Conservation (phyloP, 805 yeast species). For the Candida sanyiensis region DNA sequence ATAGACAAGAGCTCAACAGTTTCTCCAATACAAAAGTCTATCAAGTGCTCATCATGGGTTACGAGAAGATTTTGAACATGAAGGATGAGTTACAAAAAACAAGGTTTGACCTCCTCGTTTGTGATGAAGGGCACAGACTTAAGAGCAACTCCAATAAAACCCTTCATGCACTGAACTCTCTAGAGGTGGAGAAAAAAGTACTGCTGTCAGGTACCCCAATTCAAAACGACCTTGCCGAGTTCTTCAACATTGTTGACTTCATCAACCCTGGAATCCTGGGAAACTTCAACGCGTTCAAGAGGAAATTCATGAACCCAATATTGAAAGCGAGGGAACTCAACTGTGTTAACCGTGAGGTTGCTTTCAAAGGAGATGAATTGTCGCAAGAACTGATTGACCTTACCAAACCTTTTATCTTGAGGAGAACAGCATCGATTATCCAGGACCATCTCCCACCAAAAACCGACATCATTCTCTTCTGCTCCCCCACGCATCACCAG, state of each 20-base stretch:
- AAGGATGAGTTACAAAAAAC: constrained; percentile 39
- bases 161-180: constrained; percentile 48
- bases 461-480: constrained; percentile 71
- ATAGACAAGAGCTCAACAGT: constrained; percentile 28
- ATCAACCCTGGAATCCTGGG: constrained; percentile 83
- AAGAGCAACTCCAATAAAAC: constrained; percentile 72
- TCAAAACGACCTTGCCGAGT: constrained; percentile 85
- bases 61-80: constrained; percentile 67
- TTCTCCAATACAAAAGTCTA: constrained; percentile 59
- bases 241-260: constrained; percentile 73
- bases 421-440: constrained; percentile 62
- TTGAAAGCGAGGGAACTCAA: constrained; percentile 59
- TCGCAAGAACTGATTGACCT: constrained; percentile 58
- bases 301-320: constrained; percentile 64
- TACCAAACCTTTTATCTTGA: constrained; percentile 61
- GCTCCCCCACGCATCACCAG: constrained; percentile 68
- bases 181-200: constrained; percentile 41
- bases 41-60: constrained; percentile 81
- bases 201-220: constrained; percentile 87
- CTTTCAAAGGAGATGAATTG: constrained; percentile 52
- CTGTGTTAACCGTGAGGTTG: constrained; percentile 43
- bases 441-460: constrained; percentile 61
- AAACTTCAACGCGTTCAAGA: constrained; percentile 49
- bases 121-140: constrained; percentile 90
- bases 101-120: constrained; percentile 63